Evolutionary conservation across 176 grass and related monocot genomes (phyloP).

Genomic region (Musa schizocarpa): DNA sequence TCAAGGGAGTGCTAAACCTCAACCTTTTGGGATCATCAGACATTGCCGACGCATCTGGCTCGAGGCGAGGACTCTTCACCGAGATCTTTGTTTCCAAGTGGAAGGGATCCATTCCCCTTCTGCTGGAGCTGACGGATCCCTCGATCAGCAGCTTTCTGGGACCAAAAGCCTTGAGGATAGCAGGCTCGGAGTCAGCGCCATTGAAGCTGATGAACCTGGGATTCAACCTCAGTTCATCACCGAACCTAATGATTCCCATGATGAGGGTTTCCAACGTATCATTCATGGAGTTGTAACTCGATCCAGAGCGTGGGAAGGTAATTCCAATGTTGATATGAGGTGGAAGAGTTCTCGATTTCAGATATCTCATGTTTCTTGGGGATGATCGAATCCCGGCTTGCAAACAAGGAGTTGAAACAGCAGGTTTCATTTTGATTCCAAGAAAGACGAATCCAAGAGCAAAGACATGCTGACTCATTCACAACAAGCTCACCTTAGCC

Average conservation of each 20-base stretch:
- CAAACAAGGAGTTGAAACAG: not conserved
- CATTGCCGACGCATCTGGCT: conserved; percentile 22
- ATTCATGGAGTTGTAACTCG: not conserved
- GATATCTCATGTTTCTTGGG: not conserved
- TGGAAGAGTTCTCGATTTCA: not conserved
- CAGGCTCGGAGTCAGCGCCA: conserved; percentile 20
- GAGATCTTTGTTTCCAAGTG: conserved; percentile 35
- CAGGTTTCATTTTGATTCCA: too few relatives aligned
- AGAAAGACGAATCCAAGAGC: too few relatives aligned
- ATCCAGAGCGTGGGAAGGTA: not conserved
- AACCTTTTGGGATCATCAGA: conserved; percentile 13
- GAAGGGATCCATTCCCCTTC: conserved; percentile 33
- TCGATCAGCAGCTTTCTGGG: conserved; percentile 28
- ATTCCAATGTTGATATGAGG: not conserved
- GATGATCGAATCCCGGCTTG: not conserved
- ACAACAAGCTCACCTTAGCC: not conserved
- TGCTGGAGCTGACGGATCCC: conserved; percentile 54
- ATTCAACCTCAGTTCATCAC: not conserved
- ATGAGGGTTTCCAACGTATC: conserved; percentile 1
- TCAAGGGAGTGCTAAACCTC: not conserved
- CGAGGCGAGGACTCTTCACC: conserved; percentile 30
- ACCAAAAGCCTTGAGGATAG: conserved; percentile 24
- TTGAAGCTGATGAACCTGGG: conserved; percentile 48
- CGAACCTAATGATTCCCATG: not conserved
- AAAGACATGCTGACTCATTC: too few relatives aligned